Conservation (phyloP, 1,284 basidiomycete species). For the Neonothopanus nambi region DNA sequence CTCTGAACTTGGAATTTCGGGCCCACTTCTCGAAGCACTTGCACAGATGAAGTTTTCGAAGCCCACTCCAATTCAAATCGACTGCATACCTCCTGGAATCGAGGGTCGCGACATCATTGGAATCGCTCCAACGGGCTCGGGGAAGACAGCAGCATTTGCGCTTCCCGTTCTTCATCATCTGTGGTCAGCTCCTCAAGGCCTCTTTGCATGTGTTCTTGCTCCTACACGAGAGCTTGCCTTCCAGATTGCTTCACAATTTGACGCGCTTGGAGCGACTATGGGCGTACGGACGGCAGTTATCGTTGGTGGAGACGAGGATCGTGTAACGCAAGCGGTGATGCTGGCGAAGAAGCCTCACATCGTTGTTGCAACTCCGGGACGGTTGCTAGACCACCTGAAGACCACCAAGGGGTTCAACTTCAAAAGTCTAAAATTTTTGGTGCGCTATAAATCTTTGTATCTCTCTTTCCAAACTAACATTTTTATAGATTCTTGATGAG, state of each 20-base stretch:
- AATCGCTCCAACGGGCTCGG: conserved; percentile 95
- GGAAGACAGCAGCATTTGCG: conserved; percentile 98
- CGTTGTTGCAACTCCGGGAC: conserved; percentile 96
- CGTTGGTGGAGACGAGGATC: conserved; percentile 90
- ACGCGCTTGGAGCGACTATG: conserved; percentile 90
- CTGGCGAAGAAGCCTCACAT: conserved; percentile 94
- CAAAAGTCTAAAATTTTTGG: conserved; percentile 86
- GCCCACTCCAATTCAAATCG: conserved; percentile 91
- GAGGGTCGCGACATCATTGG: conserved; percentile 96
- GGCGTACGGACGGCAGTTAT: conserved; percentile 91
- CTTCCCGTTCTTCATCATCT: conserved; percentile 95
- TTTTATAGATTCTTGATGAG: conserved; percentile 86
- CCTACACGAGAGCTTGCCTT: conserved; percentile 98
- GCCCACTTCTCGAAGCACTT: conserved; percentile 87
- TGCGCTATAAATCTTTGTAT: conserved; percentile 39
- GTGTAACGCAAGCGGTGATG: conserved; percentile 91
- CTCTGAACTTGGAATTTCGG: conserved; percentile 75
- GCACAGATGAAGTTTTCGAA: conserved; percentile 81
- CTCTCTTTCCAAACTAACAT: conserved; percentile 10
- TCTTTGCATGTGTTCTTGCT: conserved; percentile 93
- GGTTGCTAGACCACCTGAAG: conserved; percentile 94
- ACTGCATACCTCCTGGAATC: conserved; percentile 89
- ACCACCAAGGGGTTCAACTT: conserved; percentile 98
- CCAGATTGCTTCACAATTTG: conserved; percentile 97
- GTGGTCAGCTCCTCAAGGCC: conserved; percentile 94